phyloP scores from a whole-genome alignment of 768 basidiomycete species.

The Lactarius evosmus region DNA sequence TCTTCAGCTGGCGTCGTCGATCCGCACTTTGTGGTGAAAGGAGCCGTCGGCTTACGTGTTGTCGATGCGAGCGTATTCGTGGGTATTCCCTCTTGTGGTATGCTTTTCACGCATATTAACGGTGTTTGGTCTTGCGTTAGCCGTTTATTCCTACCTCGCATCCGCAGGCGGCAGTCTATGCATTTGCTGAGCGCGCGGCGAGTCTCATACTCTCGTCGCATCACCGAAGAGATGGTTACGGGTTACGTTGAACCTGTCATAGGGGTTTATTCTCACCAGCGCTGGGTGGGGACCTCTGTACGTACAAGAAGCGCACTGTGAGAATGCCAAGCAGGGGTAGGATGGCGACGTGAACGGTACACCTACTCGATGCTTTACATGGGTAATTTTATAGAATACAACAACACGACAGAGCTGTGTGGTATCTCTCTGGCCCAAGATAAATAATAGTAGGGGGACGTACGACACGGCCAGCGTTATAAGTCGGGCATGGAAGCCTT shows the following conservation, averaged over 20 bases:
- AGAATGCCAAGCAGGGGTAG: no score
- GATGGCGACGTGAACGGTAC: no score
- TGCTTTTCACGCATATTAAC: not conserved
- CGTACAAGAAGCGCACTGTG: no score
- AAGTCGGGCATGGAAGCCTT: not conserved
- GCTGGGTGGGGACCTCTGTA: no score
- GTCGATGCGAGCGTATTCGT: constrained; percentile 37
- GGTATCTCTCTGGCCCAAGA: not conserved
- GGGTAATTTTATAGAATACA: not conserved
- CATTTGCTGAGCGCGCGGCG: constrained; percentile 1
- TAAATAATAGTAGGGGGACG: not conserved
- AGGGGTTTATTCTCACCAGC: not conserved
- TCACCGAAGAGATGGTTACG: no score
- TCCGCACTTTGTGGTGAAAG: constrained; percentile 38
- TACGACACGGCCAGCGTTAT: not conserved
- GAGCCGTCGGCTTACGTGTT: constrained; percentile 38
- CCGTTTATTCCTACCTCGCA: constrained; percentile 3
- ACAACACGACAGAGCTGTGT: not conserved
- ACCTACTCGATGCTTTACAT: no score
- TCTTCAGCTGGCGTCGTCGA: constrained; percentile 26
- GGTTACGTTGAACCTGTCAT: not conserved
- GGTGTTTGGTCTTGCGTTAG: not conserved
- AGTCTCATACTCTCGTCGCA: constrained; percentile 1
- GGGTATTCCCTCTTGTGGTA: not conserved
- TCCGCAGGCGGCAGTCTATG: constrained; percentile 1